Conservation (phyloP, 148 eudicot species). For the Heliosperma pusillum region DNA sequence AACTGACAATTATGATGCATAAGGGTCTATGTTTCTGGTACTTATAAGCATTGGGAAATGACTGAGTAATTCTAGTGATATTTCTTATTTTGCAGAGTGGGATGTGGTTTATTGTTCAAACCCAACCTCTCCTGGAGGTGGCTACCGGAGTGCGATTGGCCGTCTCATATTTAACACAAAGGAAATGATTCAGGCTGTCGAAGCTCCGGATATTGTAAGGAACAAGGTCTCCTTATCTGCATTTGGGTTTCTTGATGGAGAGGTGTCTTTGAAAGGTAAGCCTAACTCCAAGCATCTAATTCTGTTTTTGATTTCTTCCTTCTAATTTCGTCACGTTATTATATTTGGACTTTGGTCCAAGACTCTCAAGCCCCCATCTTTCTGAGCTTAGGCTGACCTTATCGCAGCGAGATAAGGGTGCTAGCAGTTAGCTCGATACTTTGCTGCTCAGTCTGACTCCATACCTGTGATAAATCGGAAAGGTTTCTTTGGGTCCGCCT, state of each 20-base stretch:
- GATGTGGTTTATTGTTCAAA: slow-evolving; percentile 91
- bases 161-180: slow-evolving; percentile 79
- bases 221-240: slow-evolving; percentile 77
- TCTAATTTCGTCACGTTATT: not conserved
- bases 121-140: slow-evolving; percentile 99
- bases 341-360: slow-evolving; percentile 3
- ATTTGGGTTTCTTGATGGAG: slow-evolving; percentile 82
- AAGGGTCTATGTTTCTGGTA: not conserved
- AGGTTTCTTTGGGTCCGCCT: too few relatives aligned
- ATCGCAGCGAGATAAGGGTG: too few relatives aligned
- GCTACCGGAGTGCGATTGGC: slow-evolving; percentile 83
- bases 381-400: not conserved
- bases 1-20: not conserved
- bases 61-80: not conserved
- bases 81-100: slow-evolving; percentile 60
- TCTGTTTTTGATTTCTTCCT: too few relatives aligned
- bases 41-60: not conserved
- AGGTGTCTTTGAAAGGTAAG: slow-evolving; percentile 86
- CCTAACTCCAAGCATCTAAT: slow-evolving; percentile 7
- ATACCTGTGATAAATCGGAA: too few relatives aligned
- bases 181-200: slow-evolving; percentile 89
- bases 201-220: slow-evolving; percentile 77
- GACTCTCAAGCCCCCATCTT: not conserved
- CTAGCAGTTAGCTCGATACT: too few relatives aligned
- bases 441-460: too few relatives aligned